Percentiles rank a stretch among this genome's conserved stretches.
These are phyloP conservation scores for Madurella mycetomatis DNA, from an alignment of 2,329 filamentous ascomycete species.

Conservation along the genomic window DNA sequence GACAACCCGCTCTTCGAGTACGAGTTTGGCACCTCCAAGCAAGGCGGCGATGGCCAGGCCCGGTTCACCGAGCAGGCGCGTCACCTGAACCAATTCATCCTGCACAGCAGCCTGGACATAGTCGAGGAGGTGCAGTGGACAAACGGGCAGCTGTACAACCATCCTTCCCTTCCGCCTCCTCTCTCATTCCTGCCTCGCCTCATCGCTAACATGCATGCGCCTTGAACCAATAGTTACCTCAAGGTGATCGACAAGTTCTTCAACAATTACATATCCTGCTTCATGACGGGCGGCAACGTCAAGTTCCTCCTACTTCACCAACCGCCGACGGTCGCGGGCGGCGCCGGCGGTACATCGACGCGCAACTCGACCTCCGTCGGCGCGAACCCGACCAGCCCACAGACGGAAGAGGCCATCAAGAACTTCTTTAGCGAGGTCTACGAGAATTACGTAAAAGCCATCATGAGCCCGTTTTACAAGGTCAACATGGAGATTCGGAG, in stretches of 20 bases:
- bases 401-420: constrained; percentile 91
- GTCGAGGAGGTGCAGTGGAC: constrained; percentile 97
- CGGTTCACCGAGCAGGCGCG: constrained; percentile 84
- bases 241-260: constrained; percentile 97
- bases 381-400: constrained; percentile 79
- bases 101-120: constrained; percentile 89
- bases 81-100: constrained; percentile 95
- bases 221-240: constrained; percentile 63
- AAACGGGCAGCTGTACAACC: constrained; percentile 68
- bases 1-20: constrained; percentile 96
- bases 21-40: constrained; percentile 94
- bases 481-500: constrained; percentile 82
- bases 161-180: constrained; percentile 8
- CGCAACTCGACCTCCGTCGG: constrained; percentile 66
- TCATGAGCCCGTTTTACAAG: constrained; percentile 95
- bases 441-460: constrained; percentile 92
- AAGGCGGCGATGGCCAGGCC: constrained; percentile 86
- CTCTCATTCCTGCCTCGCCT: neutral
- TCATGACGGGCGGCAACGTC: constrained; percentile 85
- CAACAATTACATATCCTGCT: constrained; percentile 91
- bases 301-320: constrained; percentile 94
- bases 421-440: constrained; percentile 95
- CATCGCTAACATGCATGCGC: constrained; percentile 1
- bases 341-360: constrained; percentile 31
- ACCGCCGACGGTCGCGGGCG: constrained; percentile 47